Percentiles rank a stretch among this genome's conserved stretches.
These are phyloP conservation scores for Lagenaria siceraria DNA, from an alignment of 306 rosid species.

Conservation along the genomic window DNA sequence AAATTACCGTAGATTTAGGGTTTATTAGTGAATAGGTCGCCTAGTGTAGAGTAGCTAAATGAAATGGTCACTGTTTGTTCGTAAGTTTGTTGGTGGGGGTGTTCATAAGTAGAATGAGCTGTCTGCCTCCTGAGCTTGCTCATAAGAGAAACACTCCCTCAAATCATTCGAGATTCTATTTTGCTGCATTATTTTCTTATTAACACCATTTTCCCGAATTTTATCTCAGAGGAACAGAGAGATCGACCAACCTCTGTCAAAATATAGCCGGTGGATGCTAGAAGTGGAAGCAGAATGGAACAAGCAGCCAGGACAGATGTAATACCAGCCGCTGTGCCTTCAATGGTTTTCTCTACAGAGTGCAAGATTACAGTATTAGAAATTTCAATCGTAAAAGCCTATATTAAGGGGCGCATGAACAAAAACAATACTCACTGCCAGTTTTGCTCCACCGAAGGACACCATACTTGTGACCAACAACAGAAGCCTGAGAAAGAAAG, in stretches of 20 bases:
- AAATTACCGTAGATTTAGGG: background rate
- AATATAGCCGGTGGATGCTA: conserved; percentile 83
- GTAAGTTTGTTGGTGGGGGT: background rate
- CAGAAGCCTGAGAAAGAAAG: conserved; percentile 59
- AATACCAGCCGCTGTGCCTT: conserved; percentile 99
- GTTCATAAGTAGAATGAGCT: background rate
- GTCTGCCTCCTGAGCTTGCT: background rate
- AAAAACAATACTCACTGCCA: conserved; percentile 59
- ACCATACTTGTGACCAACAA: conserved; percentile 95
- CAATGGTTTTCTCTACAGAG: conserved; percentile 84
- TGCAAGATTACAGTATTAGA: conserved; percentile 11
- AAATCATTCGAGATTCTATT: background rate
- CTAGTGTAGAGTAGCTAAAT: background rate
- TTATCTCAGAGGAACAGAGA: background rate
- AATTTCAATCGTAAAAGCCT: background rate
- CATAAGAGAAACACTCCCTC: background rate
- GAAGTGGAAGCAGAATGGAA: conserved; percentile 72
- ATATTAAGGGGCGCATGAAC: background rate
- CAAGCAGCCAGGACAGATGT: conserved; percentile 87
- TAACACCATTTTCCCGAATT: background rate
- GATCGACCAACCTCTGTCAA: conserved; percentile 58
- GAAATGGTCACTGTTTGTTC: background rate
- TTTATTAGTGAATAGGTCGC: background rate
- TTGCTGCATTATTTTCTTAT: background rate
- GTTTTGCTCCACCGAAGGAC: conserved; percentile 90